These are phyloP conservation scores for Fomitopsis betulina DNA, from an alignment of 1,284 basidiomycete species.

Conservation along the genomic window DNA sequence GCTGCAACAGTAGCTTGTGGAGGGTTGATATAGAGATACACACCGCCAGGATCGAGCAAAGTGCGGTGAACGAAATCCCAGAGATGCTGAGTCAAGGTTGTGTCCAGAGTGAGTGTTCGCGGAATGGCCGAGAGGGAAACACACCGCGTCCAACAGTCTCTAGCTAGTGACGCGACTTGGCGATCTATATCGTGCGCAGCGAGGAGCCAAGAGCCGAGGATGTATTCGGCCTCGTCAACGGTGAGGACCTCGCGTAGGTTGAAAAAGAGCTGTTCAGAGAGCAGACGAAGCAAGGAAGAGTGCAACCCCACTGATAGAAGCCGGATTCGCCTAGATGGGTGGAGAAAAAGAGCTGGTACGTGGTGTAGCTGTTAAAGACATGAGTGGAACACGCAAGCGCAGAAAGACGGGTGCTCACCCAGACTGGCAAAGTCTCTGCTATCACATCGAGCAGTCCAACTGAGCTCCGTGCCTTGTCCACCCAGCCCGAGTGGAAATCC, in stretches of 20 bases:
- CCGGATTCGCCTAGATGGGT: slow-evolving; percentile 78
- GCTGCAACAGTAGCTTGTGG: slow-evolving; percentile 35
- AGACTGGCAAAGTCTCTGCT: slow-evolving; percentile 75
- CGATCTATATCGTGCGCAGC: slow-evolving; percentile 73
- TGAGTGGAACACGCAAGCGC: neutral
- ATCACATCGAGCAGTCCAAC: slow-evolving; percentile 44
- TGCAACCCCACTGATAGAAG: slow-evolving; percentile 70
- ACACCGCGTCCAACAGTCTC: slow-evolving; percentile 49
- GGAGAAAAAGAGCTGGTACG: slow-evolving; percentile 75
- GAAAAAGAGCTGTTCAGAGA: slow-evolving; percentile 55
- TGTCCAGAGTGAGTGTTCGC: slow-evolving; percentile 35
- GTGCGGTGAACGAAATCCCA: slow-evolving; percentile 50
- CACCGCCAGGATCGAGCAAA: slow-evolving; percentile 60
- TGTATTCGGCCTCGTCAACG: slow-evolving; percentile 55
- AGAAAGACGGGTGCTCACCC: slow-evolving; percentile 55
- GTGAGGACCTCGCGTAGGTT: slow-evolving; percentile 54
- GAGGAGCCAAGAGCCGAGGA: slow-evolving; percentile 81
- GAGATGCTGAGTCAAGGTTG: slow-evolving; percentile 29
- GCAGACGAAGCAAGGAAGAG: slow-evolving; percentile 56
- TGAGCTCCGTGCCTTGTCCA: slow-evolving; percentile 43
- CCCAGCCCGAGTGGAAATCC: slow-evolving; percentile 72
- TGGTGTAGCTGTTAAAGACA: slow-evolving; percentile 70
- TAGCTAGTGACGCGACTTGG: slow-evolving; percentile 47
- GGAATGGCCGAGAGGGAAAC: slow-evolving; percentile 24
- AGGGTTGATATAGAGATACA: slow-evolving; percentile 72